phyloP scores from a whole-genome alignment of 2,329 filamentous ascomycete genomes.

The Cladophialophora yegresii region DNA sequence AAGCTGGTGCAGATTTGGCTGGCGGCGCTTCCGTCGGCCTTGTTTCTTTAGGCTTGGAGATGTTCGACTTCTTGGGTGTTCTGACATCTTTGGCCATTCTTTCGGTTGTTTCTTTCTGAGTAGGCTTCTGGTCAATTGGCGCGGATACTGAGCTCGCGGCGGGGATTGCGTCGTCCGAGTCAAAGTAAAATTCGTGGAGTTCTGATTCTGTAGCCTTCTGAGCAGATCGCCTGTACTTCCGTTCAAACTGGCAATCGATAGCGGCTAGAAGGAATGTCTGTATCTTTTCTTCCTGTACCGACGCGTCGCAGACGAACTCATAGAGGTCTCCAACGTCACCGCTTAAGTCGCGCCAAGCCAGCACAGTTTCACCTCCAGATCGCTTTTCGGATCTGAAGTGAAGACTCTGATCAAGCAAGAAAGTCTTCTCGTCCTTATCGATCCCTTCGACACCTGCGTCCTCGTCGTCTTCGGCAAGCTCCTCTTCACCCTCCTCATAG shows the following conservation, averaged over 20 bases:
- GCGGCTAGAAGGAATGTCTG: conserved; percentile 79
- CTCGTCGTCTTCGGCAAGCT: conserved; percentile 87
- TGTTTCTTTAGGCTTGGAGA: conserved; percentile 40
- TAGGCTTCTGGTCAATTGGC: conserved; percentile 45
- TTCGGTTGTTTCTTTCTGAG: conserved; percentile 46
- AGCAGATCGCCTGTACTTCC: conserved; percentile 81
- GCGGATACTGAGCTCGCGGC: conserved; percentile 60
- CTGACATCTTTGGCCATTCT: conserved; percentile 51
- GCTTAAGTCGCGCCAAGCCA: conserved; percentile 93
- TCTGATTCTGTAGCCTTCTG: conserved; percentile 80
- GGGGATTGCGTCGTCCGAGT: conserved; percentile 61
- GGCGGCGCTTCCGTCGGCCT: conserved; percentile 62
- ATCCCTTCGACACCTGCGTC: conserved; percentile 76
- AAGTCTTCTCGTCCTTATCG: conserved; percentile 96
- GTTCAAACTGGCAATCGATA: conserved; percentile 94
- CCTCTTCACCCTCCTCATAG: conserved; percentile 96
- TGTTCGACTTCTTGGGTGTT: conserved; percentile 45
- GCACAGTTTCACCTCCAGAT: conserved; percentile 76
- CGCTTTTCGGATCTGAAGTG: conserved; percentile 83
- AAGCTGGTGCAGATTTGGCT: conserved; percentile 63
- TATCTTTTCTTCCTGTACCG: conserved; percentile 69
- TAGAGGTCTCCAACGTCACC: conserved; percentile 94
- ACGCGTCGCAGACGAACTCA: conserved; percentile 90
- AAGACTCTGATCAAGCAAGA: conserved; percentile 87
- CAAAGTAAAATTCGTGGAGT: conserved; percentile 79